These are phyloP conservation scores for Hevea brasiliensis DNA, from an alignment of 345 rosid genomes.

Conservation along the genomic window DNA sequence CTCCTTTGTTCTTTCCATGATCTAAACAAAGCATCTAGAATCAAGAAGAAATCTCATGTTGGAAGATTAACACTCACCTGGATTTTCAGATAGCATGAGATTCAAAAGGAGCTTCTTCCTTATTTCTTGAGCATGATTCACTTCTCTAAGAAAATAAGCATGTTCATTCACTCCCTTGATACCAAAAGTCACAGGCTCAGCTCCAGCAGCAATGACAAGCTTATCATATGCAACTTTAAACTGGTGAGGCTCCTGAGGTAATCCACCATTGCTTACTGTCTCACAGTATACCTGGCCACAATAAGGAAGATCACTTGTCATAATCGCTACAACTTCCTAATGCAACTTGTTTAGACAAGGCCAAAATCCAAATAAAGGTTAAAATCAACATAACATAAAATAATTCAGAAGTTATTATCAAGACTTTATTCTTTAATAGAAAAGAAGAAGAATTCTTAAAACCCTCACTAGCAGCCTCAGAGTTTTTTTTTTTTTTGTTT, in stretches of 20 bases:
- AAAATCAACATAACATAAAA: not conserved
- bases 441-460: no score
- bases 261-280: constrained; percentile 52
- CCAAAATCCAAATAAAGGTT: not conserved
- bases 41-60: not conserved
- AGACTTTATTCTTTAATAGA: no score
- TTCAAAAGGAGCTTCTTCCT: constrained; percentile 88
- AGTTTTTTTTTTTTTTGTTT: no score
- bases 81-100: constrained; percentile 90
- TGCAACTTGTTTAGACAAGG: not conserved
- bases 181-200: constrained; percentile 91
- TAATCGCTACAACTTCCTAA: not conserved
- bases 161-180: constrained; percentile 84
- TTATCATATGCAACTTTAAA: constrained; percentile 93
- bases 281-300: constrained; percentile 69
- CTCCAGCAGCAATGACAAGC: constrained; percentile 82
- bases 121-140: constrained; percentile 89
- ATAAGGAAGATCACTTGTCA: constrained; percentile 1
- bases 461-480: no score
- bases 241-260: constrained; percentile 59
- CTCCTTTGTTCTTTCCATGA: not conserved
- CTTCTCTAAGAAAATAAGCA: constrained; percentile 89
- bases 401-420: no score
- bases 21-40: not conserved
- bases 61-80: constrained; percentile 40